phyloP scores from a whole-genome alignment of 2,329 filamentous ascomycete genomes.

The Xylariaceae sp. region DNA sequence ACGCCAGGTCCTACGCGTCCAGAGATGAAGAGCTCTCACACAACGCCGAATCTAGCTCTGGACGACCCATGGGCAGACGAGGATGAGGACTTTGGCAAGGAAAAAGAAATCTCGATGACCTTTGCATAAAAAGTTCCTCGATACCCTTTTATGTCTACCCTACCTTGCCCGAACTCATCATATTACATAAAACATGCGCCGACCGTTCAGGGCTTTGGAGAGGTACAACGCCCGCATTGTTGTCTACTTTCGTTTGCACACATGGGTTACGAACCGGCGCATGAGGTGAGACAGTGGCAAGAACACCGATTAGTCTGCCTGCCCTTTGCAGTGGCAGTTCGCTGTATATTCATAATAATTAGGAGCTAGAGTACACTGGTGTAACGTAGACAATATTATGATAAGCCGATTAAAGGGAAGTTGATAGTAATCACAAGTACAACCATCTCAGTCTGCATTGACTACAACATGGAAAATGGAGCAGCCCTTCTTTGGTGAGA shows the following conservation, averaged over 20 bases:
- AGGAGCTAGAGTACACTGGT: not conserved
- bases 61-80: conserved; percentile 76
- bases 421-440: not conserved
- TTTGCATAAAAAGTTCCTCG: conserved; percentile 63
- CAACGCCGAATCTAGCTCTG: conserved; percentile 57
- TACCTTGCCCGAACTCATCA: not conserved
- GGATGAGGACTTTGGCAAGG: conserved; percentile 70
- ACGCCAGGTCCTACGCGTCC: conserved; percentile 45
- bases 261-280: conserved; percentile 1
- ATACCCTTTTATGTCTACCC: not conserved
- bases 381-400: not conserved
- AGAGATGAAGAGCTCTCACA: conserved; percentile 53
- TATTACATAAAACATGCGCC: not conserved
- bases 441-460: not conserved
- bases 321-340: not conserved
- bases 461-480: not conserved
- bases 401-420: conserved; percentile 1
- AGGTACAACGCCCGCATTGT: not conserved
- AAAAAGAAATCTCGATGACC: conserved; percentile 80
- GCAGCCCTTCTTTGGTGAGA: not conserved
- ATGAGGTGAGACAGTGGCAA: conserved; percentile 2
- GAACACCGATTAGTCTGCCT: conserved; percentile 3
- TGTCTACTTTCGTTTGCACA: conserved; percentile 6
- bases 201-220: not conserved
- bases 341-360: conserved; percentile 20